A percentile compares a stretch with the other conserved stretches of the same genome.
These are phyloP conservation scores for Smittium culicis DNA, from an alignment of 371 early-diverging fungal genomes.

Conservation along the genomic window DNA sequence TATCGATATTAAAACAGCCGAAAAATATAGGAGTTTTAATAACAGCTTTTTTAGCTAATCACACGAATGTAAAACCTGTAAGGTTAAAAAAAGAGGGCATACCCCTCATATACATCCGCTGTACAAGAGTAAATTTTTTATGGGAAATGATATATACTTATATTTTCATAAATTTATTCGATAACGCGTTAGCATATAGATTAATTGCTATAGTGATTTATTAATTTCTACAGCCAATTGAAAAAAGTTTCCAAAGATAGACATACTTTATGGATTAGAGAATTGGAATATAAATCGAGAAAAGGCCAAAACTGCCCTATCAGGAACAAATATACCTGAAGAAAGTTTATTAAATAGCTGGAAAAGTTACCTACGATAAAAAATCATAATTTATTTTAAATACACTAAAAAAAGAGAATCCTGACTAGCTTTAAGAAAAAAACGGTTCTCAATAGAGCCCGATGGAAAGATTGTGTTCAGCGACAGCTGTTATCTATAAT, in stretches of 20 bases:
- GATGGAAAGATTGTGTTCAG: background rate
- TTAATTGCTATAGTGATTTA: too few relatives aligned
- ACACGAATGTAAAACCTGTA: background rate
- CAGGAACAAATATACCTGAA: background rate
- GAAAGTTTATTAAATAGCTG: background rate
- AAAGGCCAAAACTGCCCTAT: background rate
- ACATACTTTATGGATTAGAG: too few relatives aligned
- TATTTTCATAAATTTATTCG: too few relatives aligned
- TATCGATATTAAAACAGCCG: background rate
- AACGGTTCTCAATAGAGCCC: background rate
- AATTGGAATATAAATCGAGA: background rate
- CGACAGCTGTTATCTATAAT: background rate
- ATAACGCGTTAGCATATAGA: too few relatives aligned
- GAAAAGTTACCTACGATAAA: background rate
- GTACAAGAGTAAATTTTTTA: background rate
- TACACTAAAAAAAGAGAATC: background rate
- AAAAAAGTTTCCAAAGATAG: too few relatives aligned
- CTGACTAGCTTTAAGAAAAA: background rate
- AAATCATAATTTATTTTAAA: background rate
- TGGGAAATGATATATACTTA: background rate
- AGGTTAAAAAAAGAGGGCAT: background rate
- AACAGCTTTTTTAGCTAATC: background rate
- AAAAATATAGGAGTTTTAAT: background rate
- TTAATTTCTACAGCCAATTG: too few relatives aligned
- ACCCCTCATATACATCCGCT: background rate